Conservation (phyloP, 768 basidiomycete species). For the Pulveroboletus sp. region DNA sequence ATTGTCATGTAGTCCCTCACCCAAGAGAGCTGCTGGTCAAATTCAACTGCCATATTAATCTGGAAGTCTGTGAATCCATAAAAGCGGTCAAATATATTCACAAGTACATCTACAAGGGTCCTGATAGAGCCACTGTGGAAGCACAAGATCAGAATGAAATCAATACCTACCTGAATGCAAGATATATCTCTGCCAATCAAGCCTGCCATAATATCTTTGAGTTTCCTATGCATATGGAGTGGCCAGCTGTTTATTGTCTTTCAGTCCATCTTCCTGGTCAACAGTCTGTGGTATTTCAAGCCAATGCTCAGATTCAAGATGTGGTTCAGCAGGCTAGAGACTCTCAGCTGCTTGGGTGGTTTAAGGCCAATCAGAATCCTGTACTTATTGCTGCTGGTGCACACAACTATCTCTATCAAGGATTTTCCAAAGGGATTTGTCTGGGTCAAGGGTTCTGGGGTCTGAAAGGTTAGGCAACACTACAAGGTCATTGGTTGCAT, state of each 20-base stretch:
- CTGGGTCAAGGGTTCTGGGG: conserved; percentile 12
- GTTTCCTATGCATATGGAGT: not conserved
- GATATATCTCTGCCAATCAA: too few relatives aligned
- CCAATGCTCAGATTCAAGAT: not conserved
- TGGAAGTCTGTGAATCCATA: too few relatives aligned
- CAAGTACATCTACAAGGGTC: too few relatives aligned
- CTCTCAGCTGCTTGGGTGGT: not conserved
- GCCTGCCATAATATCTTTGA: too few relatives aligned
- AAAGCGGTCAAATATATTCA: too few relatives aligned
- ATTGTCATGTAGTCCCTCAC: not conserved
- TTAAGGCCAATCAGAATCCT: not conserved
- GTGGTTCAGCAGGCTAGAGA: not conserved
- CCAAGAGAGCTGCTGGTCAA: too few relatives aligned
- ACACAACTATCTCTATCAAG: conserved; percentile 5
- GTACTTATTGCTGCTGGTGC: not conserved
- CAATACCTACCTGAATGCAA: too few relatives aligned
- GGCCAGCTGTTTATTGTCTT: not conserved
- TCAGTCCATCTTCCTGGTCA: not conserved
- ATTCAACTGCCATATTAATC: too few relatives aligned
- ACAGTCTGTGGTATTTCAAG: not conserved
- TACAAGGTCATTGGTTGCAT: conserved; percentile 15
- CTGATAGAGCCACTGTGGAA: too few relatives aligned
- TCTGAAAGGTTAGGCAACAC: conserved; percentile 30
- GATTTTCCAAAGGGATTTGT: conserved; percentile 32
- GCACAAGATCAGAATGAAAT: too few relatives aligned